Conservation (phyloP, 345 rosid species). For the Atalantia buxifolia region DNA sequence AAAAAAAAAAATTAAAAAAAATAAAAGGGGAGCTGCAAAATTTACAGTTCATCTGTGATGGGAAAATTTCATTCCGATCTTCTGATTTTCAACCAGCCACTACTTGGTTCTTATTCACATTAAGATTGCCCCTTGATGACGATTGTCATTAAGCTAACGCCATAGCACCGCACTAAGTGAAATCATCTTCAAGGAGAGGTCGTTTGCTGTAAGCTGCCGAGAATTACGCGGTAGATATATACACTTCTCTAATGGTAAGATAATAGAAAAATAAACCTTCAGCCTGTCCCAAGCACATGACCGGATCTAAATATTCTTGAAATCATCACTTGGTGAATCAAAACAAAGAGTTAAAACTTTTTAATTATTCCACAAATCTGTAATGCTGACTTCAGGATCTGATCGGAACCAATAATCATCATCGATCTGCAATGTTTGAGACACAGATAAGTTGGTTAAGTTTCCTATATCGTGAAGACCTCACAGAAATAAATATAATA, state of each 20-base stretch:
- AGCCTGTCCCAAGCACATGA: background rate
- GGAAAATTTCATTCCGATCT: background rate
- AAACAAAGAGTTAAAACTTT: background rate
- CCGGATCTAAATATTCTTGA: background rate
- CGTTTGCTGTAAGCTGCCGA: background rate
- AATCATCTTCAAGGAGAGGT: background rate
- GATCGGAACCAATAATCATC: conserved; percentile 77
- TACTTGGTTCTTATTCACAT: background rate
- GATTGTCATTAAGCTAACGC: background rate
- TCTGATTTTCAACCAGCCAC: background rate
- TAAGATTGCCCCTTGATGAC: background rate
- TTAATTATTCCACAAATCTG: conserved; percentile 53
- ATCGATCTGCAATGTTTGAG: conserved; percentile 33
- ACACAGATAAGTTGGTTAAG: background rate
- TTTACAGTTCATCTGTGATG: conserved; percentile 4
- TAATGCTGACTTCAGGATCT: conserved; percentile 43
- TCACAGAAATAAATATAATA: background rate
- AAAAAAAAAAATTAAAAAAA: too few species aligned
- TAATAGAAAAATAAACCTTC: background rate
- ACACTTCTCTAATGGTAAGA: background rate
- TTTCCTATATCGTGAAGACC: background rate
- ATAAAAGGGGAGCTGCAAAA: background rate
- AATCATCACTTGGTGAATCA: background rate
- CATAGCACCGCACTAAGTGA: background rate
- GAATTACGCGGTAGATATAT: background rate